Evolutionary conservation across 768 basidiomycete species (phyloP), one percentile per base, ranked within the genome.

Genomic region (Filobasidium wieringae): DNA sequence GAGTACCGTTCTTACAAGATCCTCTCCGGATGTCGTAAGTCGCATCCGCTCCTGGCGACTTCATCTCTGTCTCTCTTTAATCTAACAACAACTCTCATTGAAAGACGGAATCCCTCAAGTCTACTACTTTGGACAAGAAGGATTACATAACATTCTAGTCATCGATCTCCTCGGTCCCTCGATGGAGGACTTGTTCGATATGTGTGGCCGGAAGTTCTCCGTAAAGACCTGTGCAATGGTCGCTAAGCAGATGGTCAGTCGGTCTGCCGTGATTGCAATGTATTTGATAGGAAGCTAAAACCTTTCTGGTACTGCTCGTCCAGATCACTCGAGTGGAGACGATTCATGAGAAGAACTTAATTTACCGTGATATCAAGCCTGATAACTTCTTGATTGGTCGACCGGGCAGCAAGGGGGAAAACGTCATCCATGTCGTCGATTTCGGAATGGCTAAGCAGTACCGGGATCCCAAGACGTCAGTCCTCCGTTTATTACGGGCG

Each of bases 371-470:
- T 74, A 97, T 99, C 78, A 99, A 99, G 75, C 95, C 95, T 9
- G 95, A 97, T 78, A 99, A 99, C 76, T 99, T 99, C 74, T 81
- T 99, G 64, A 86, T 97, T 70, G 95, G 95, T 34, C 84, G 93
- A 22, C 85, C 93, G 8, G 84, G 84, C 34, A 95, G 90, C 22
- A 96, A 96, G 77, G 82, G 80, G 45, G 80, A 88, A 15, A 93
- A 92, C 71, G 79, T 64, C 39, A 68, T 78, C 45, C 75, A 75
- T 73, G 83, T 93, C 60, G 92, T 99, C 56, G 95, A 99, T 74
- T 97, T 99, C 71, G 95, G 95, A 41, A 97, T 99, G 95, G 95
- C 95, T 27, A 97, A 97, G 76, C 93, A 97, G 75, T 99, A 96
- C 71, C 86, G 95, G 54, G 95, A 99, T 74, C 95, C 95, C 11